Conservation (phyloP, 2,329 filamentous ascomycete genomes). For the Apiospora arundinis region DNA sequence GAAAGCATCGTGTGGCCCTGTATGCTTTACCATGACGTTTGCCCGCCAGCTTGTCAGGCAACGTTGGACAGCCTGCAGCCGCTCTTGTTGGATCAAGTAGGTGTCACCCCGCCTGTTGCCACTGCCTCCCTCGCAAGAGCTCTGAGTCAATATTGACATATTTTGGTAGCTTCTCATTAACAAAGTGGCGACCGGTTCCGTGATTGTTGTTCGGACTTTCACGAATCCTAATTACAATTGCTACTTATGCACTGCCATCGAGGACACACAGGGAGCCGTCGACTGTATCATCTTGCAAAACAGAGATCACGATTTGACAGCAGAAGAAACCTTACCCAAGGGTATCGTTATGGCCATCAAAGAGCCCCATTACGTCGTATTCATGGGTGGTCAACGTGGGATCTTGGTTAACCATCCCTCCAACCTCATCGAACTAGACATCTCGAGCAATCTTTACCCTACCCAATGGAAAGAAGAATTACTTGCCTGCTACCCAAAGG, state of each 20-base stretch:
- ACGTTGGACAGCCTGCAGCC: not conserved
- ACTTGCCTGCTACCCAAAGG: not conserved
- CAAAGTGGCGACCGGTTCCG: not conserved
- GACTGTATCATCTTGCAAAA: not conserved
- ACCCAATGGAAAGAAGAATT: not conserved
- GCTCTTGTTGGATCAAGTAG: not conserved
- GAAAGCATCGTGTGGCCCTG: not conserved
- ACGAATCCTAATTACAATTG: not conserved
- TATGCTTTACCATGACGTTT: not conserved
- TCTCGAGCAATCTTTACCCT: not conserved
- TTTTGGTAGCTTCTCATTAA: not conserved
- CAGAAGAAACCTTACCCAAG: not conserved
- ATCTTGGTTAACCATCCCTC: constrained; percentile 9
- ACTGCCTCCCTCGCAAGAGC: too few species aligned
- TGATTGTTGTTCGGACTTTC: not conserved
- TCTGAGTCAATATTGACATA: not conserved
- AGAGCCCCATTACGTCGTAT: constrained; percentile 1
- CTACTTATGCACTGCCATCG: not conserved
- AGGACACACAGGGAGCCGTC: not conserved
- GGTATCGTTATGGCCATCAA: not conserved
- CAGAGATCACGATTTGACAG: not conserved
- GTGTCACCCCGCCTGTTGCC: not conserved
- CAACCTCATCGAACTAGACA: constrained; percentile 7
- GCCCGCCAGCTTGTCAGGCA: not conserved
- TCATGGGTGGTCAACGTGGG: not conserved